Base-by-base conservation (phyloP, 306 rosid species). In the Parietaria judaica region DNA sequence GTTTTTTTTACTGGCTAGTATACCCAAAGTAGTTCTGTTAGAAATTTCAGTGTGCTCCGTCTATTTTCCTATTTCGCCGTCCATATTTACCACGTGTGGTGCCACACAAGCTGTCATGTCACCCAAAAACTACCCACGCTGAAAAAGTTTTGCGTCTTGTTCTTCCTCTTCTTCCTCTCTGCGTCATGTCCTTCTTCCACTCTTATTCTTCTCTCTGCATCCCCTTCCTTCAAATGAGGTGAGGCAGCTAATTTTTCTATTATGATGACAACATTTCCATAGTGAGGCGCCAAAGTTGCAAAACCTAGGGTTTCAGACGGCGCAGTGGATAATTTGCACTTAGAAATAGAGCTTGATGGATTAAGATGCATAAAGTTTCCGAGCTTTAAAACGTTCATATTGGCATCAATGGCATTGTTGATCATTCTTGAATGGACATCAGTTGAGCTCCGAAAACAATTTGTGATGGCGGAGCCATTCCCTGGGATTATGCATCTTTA, bases 171-270 rank as follows among this genome's bases (percentile, higher is more conserved):
- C 31, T 23, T 23, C 31, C 31, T 23, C 31, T 23, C 31, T 23
- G 31, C 31, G 31, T 23, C 31, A 1, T 23, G 31, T 23, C 31
- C 31, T 23, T 23, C 31, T 23, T 23, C 31, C 31, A 23, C 31
- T 23, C 31, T 23, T 23, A 23, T 23, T 23, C 31, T 23, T 23
- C 31, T 23, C 31, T 23, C 31, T 23, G 99, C 97, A 73, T 94
- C 97, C 55, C 81, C 83, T 64, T 97, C 97, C 78, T 88, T 84
- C 83, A 94, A 71, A 76, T 89, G 89, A 41, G 99, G 99, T 67
- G 99, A 84, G 47, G 97, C 86, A 9, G 95, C 91, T 14, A 94
- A 78, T 81, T 86, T 94, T 81, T 94, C 99, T 6, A 94, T 89
- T 61, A 89, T 86, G 14, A 81, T 70, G 31, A 94, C 70, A 59